phyloP scores from a whole-genome alignment of 306 rosid genomes.

The Pueraria montana region DNA sequence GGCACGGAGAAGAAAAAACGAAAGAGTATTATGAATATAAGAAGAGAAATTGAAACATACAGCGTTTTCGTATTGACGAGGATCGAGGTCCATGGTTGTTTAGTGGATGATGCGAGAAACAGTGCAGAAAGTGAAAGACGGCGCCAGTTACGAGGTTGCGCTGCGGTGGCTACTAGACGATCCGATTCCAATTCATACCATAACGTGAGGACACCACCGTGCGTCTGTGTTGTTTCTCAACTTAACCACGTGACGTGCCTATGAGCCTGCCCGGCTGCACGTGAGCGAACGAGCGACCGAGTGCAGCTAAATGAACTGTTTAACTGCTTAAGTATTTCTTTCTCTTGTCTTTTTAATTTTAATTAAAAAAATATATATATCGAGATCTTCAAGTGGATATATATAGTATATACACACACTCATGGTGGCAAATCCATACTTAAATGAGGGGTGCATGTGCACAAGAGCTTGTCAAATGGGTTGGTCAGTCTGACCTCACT shows the following conservation, averaged over 20 bases:
- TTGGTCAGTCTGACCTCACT: no score
- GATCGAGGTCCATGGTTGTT: conserved; percentile 82
- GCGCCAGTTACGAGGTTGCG: neutral
- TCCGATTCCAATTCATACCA: conserved; percentile 17
- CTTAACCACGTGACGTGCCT: conserved; percentile 1
- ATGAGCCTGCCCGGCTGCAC: neutral
- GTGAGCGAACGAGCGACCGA: neutral
- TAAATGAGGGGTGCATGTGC: no score
- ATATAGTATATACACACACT: no score
- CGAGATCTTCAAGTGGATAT: no score
- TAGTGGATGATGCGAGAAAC: neutral
- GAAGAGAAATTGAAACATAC: conserved; percentile 52
- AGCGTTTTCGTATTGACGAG: conserved; percentile 74
- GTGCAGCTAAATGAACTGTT: no score
- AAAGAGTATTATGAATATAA: neutral
- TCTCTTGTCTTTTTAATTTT: no score
- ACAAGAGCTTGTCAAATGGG: no score
- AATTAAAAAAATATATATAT: no score
- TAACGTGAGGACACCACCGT: neutral
- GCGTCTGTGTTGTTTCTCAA: neutral
- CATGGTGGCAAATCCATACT: no score
- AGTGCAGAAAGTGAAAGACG: neutral
- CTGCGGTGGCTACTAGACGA: conserved; percentile 22
- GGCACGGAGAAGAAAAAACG: neutral
- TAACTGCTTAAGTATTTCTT: no score